Evolutionary conservation across 352 stramenopile species (phyloP), one percentile per base, ranked within the genome.

Genomic region (Pythium folliculosum): DNA sequence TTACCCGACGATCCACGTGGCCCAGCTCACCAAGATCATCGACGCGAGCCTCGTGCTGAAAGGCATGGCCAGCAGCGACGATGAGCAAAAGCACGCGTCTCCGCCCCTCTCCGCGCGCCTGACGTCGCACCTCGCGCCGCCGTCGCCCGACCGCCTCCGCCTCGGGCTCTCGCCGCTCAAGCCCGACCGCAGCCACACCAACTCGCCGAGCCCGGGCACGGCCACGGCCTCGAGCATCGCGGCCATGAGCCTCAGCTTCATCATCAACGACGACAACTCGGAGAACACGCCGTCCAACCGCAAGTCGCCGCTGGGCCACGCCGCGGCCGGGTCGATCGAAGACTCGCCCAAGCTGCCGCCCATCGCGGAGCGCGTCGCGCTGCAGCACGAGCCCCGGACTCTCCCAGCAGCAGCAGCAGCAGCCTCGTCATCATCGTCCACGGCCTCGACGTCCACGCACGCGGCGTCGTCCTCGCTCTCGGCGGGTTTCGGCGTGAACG

Each of bases 221-320:
- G 54, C 65, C 54, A 74, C 73, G 50, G 78, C 83, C 40, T 84
- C 72, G 25, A 77, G 80, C 54, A 90, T 90, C 50, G 78, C 82
- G 17, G 84, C 84, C 66, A 93, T 93, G 85, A 90, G 85, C 22
- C 83, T 93, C 53, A 91, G 85, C 79, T 93, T 84, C 69, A 93
- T 93, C 72, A 87, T 91, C 55, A 89, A 93, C 72, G 64, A 84
- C 59, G 72, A 77, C 43, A 66, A 72, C 51, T 55, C 70, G 30
- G 73, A 80, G 55, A 69, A 73, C 64, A 72, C 67, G 63, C 67
- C 54, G 35, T 75, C 30, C 22, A 81, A 68, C 61, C 22, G 38
- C 35, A 53, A 48, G 52, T 54, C 57, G 19, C 47, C 67, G 2
- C 22, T n/a, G 54, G 66, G 60, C 23, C 44, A 67, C 8, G 38